A percentile compares a stretch with the other conserved stretches of the same genome.
Evolutionary conservation across 2,329 filamentous ascomycete species (phyloP).

Genomic region (Ophiostoma himal-ulmi): DNA sequence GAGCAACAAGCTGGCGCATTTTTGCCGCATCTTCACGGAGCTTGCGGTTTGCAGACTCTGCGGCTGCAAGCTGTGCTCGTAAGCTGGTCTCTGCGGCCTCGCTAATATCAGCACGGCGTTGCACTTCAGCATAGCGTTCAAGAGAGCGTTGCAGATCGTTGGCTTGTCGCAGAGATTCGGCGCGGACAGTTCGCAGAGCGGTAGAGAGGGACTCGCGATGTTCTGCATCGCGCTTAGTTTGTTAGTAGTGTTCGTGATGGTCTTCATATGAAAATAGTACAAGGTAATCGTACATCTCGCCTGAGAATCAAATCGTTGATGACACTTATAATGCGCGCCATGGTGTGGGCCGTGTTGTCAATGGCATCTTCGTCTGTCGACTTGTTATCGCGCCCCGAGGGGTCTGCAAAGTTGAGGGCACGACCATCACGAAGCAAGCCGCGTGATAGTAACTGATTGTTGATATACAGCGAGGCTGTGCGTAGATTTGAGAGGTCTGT

Average conservation of each 20-base stretch:
- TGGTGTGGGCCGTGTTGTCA: constrained; percentile 39
- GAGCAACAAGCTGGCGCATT: constrained; percentile 71
- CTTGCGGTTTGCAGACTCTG: constrained; percentile 67
- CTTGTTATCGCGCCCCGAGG: constrained; percentile 53
- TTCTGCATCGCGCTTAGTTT: constrained; percentile 71
- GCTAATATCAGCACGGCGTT: constrained; percentile 50
- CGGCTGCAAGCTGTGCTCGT: constrained; percentile 62
- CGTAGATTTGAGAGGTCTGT: constrained; percentile 56
- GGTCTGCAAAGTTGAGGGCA: constrained; percentile 74
- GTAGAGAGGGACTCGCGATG: constrained; percentile 77
- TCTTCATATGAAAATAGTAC: not conserved
- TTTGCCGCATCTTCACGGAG: constrained; percentile 78
- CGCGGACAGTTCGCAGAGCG: constrained; percentile 68
- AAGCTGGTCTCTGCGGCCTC: constrained; percentile 67
- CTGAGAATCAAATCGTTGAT: constrained; percentile 89
- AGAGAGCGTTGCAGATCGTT: constrained; percentile 57
- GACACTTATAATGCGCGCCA: constrained; percentile 83
- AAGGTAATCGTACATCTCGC: constrained; percentile 60
- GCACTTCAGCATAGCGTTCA: constrained; percentile 49
- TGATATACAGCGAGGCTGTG: constrained; percentile 65
- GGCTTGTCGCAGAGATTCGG: constrained; percentile 67
- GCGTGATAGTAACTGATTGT: constrained; percentile 63
- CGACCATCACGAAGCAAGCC: constrained; percentile 63
- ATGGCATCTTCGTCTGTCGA: not conserved
- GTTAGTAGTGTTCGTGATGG: constrained; percentile 6